A percentile compares a stretch with the other conserved stretches of the same genome.
These are phyloP conservation scores for Lizonia empirigonia DNA, from an alignment of 2,329 filamentous ascomycete species.

Conservation along the genomic window DNA sequence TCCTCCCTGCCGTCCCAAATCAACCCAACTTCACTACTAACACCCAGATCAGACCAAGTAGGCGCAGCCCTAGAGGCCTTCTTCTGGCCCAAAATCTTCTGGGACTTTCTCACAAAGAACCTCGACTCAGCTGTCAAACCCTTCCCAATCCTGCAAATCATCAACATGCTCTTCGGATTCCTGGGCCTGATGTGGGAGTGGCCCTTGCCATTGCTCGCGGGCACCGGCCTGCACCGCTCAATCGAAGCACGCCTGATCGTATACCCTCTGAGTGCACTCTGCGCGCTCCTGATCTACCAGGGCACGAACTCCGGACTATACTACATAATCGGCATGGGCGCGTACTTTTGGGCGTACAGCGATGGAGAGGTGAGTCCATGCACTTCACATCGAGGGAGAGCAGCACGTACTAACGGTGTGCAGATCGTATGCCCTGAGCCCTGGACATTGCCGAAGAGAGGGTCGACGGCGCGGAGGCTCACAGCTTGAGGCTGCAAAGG, in stretches of 20 bases:
- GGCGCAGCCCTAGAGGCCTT: slow-evolving; percentile 82
- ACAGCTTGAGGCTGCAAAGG: slow-evolving; percentile 18
- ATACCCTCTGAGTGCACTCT: slow-evolving; percentile 77
- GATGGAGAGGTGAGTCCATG: slow-evolving; percentile 85
- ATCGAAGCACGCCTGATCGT: slow-evolving; percentile 84
- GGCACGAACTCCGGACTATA: slow-evolving; percentile 91
- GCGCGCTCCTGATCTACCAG: slow-evolving; percentile 83
- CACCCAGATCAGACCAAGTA: slow-evolving; percentile 73
- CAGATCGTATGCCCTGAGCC: slow-evolving; percentile 57
- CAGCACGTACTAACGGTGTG: slow-evolving; percentile 16
- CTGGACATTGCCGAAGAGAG: slow-evolving; percentile 57
- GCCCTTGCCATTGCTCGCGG: slow-evolving; percentile 77
- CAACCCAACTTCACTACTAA: slow-evolving; percentile 12
- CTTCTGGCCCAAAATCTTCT: slow-evolving; percentile 99
- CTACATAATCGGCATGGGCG: slow-evolving; percentile 80
- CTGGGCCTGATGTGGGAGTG: slow-evolving; percentile 86
- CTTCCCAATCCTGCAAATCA: slow-evolving; percentile 82
- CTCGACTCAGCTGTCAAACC: slow-evolving; percentile 86
- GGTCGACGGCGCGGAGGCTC: slow-evolving; percentile 32
- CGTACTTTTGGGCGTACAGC: slow-evolving; percentile 97
- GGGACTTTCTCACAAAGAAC: slow-evolving; percentile 92
- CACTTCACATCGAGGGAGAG: neutral
- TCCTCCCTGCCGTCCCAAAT: neutral
- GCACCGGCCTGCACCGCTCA: slow-evolving; percentile 78
- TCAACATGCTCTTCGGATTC: slow-evolving; percentile 85